phyloP scores from a whole-genome alignment of 208 protist genomes.

The Acanthamoeba divionensis region DNA sequence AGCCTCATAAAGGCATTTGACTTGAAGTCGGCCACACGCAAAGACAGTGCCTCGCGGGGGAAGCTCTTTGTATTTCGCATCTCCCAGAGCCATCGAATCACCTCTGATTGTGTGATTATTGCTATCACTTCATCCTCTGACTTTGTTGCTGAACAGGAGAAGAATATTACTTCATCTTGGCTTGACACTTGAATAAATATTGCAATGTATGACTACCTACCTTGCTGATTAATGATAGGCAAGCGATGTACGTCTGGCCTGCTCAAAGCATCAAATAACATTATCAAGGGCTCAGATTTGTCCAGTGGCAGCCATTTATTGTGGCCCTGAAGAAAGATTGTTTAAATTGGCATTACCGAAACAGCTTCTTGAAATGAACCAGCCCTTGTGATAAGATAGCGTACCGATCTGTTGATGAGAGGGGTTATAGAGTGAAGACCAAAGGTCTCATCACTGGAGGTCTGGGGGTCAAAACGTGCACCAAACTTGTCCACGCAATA shows the following conservation, averaged over 20 bases:
- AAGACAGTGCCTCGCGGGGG: no score
- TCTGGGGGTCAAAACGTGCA: not conserved
- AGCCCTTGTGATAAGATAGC: not conserved
- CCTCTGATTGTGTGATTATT: constrained; percentile 21
- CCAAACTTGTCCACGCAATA: not conserved
- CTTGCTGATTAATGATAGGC: not conserved
- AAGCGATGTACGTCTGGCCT: constrained; percentile 34
- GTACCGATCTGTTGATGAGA: not conserved
- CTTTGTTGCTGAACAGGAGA: not conserved
- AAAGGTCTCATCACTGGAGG: not conserved
- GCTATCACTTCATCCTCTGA: constrained; percentile 26
- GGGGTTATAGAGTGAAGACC: not conserved
- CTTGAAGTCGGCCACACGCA: no score
- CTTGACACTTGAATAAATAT: not conserved
- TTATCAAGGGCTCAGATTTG: not conserved
- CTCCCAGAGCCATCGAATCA: constrained; percentile 33
- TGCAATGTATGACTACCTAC: not conserved
- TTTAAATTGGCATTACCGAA: not conserved
- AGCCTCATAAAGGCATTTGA: no score
- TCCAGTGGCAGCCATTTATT: constrained; percentile 28
- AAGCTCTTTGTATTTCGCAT: not conserved
- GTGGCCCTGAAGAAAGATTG: not conserved
- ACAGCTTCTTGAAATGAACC: no score
- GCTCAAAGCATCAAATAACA: not conserved
- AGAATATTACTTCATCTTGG: not conserved